Conservation (phyloP, 1,284 basidiomycete species). For the Sanghuangporus weigelae region DNA sequence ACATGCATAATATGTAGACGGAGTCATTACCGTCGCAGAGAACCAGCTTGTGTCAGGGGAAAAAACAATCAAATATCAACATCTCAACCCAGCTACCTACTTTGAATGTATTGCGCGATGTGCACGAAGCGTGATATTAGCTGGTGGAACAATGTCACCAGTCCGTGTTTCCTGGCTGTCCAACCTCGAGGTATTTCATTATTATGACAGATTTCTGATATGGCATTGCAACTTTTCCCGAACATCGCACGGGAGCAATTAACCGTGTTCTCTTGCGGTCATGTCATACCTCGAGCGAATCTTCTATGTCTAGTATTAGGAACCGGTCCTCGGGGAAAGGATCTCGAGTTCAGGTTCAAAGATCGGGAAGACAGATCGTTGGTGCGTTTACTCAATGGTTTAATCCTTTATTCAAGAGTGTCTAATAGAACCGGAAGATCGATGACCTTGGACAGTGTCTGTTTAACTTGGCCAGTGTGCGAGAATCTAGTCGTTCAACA, state of each 20-base stretch:
- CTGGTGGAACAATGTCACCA: constrained; percentile 97
- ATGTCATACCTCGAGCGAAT: constrained; percentile 84
- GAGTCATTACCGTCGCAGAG: constrained; percentile 52
- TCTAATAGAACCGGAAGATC: constrained; percentile 43
- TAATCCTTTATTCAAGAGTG: neutral
- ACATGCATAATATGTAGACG: constrained; percentile 36
- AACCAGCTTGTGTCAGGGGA: constrained; percentile 33
- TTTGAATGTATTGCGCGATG: constrained; percentile 80
- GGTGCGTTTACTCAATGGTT: constrained; percentile 37
- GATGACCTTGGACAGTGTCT: constrained; percentile 83
- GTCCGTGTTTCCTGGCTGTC: constrained; percentile 33
- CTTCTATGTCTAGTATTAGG: constrained; percentile 76
- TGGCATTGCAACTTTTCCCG: constrained; percentile 79
- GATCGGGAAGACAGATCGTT: constrained; percentile 65
- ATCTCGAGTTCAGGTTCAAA: constrained; percentile 81
- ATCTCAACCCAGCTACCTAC: constrained; percentile 88
- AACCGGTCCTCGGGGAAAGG: constrained; percentile 71
- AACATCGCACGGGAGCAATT: constrained; percentile 58
- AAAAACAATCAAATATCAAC: constrained; percentile 83
- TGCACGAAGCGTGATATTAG: constrained; percentile 81
- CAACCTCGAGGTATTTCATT: neutral
- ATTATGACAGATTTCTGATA: constrained; percentile 73
- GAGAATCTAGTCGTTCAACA: constrained; percentile 26
- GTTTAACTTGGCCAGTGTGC: constrained; percentile 70
- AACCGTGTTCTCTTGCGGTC: constrained; percentile 84